phyloP scores from a whole-genome alignment of 257 asterid species.

The Lycium barbarum region DNA sequence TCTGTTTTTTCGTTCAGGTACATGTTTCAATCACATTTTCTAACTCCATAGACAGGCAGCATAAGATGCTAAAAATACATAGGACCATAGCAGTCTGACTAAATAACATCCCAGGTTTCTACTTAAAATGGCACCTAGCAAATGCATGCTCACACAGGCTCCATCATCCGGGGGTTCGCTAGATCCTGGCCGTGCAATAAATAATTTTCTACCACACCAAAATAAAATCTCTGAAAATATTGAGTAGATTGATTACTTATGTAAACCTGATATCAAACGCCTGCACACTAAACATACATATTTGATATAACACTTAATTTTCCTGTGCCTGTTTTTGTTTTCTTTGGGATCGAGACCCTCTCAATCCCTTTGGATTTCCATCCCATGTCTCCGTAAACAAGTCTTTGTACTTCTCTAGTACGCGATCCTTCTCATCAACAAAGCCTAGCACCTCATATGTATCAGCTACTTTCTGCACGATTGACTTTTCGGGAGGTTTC shows the following conservation, averaged over 20 bases:
- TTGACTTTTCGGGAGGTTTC: constrained; percentile 77
- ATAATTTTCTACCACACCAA: neutral
- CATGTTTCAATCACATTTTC: neutral
- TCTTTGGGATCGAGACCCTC: constrained; percentile 36
- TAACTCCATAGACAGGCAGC: constrained; percentile 10
- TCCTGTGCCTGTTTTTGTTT: constrained; percentile 34
- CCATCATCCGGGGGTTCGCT: neutral
- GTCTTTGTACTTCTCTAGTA: constrained; percentile 71
- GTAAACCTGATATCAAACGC: neutral
- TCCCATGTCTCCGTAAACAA: constrained; percentile 48
- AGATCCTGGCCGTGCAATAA: neutral
- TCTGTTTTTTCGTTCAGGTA: neutral
- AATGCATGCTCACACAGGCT: neutral
- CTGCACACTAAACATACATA: neutral
- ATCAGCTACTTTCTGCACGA: constrained; percentile 75
- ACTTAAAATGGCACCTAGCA: neutral
- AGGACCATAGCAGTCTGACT: neutral
- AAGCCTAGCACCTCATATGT: constrained; percentile 73
- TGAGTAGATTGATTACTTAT: neutral
- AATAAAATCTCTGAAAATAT: constrained; percentile 2
- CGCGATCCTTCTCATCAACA: constrained; percentile 68
- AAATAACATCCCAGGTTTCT: neutral
- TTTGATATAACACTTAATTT: constrained; percentile 14
- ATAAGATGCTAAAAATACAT: neutral
- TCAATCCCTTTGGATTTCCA: constrained; percentile 45